These are phyloP conservation scores for Perkinsus marinus DNA, from an alignment of 169 alveolate species.

Conservation along the genomic window DNA sequence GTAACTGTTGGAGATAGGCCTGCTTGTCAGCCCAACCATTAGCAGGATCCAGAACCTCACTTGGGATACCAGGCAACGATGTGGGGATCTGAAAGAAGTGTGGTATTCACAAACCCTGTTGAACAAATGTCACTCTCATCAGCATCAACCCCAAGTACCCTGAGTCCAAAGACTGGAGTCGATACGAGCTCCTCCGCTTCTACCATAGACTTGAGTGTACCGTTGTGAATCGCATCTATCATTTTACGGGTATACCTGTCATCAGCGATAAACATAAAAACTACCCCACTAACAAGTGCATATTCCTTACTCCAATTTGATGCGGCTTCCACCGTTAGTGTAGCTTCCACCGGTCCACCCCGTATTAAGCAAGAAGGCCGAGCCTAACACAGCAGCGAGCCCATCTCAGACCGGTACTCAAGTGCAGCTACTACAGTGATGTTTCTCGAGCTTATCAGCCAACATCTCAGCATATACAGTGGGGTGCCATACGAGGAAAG, in stretches of 20 bases:
- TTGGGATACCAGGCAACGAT: slow-evolving; percentile 58
- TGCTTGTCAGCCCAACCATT: slow-evolving; percentile 70
- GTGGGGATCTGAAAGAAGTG: not conserved
- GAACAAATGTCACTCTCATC: slow-evolving; percentile 51
- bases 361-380: slow-evolving; percentile 66
- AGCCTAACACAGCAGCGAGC: not conserved
- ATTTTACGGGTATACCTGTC: slow-evolving; percentile 54
- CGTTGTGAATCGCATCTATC: slow-evolving; percentile 74
- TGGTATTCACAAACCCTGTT: not conserved
- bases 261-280: not conserved
- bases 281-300: not conserved
- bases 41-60: slow-evolving; percentile 54
- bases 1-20: not conserved
- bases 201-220: slow-evolving; percentile 29
- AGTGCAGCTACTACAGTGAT: slow-evolving; percentile 4
- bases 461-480: slow-evolving; percentile 71
- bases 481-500: slow-evolving; percentile 85
- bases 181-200: not conserved
- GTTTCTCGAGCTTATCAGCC: slow-evolving; percentile 46
- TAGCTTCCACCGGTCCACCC: slow-evolving; percentile 88
- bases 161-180: not conserved
- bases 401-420: too few species aligned
- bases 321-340: slow-evolving; percentile 62
- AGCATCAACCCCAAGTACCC: not conserved
- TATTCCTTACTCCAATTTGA: slow-evolving; percentile 55